These are phyloP conservation scores for Trametes elegans DNA, from an alignment of 768 basidiomycete genomes.

Conservation along the genomic window DNA sequence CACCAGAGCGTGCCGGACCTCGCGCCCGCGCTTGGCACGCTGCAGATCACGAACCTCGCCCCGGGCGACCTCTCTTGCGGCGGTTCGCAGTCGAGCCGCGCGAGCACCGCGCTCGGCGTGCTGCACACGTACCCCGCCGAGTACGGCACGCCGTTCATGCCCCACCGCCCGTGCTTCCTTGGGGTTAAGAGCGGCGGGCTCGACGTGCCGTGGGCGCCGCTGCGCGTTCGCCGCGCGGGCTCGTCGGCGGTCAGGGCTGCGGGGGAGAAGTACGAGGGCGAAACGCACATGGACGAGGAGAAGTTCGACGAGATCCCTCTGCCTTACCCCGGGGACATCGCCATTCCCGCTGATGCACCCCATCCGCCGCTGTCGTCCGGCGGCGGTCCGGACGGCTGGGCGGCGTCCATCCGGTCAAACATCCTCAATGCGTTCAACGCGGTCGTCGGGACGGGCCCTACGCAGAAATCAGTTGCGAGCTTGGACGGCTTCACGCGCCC, in stretches of 20 bases:
- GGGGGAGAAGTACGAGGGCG: background rate
- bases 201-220: conserved; percentile 31
- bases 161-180: conserved; percentile 32
- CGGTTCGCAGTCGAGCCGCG: conserved; percentile 27
- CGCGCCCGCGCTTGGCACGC: conserved; percentile 38
- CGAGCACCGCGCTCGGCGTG: conserved; percentile 23
- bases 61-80: conserved; percentile 42
- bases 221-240: conserved; percentile 2
- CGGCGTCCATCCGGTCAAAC: conserved; percentile 40
- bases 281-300: background rate
- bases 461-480: background rate
- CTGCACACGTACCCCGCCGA: conserved; percentile 15
- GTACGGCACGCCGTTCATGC: conserved; percentile 21
- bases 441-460: conserved; percentile 36
- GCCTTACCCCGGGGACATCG: conserved; percentile 32
- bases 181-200: conserved; percentile 33
- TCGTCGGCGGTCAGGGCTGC: background rate
- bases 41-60: conserved; percentile 47
- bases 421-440: conserved; percentile 49
- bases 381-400: conserved; percentile 37
- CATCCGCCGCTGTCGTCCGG: background rate
- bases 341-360: background rate
- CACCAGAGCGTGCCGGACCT: conserved; percentile 31
- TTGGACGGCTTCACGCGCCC: conserved; percentile 16
- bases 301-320: conserved; percentile 10